Evolutionary conservation across 208 protist genomes (phyloP).

Genomic region (Leishmania tropica): DNA sequence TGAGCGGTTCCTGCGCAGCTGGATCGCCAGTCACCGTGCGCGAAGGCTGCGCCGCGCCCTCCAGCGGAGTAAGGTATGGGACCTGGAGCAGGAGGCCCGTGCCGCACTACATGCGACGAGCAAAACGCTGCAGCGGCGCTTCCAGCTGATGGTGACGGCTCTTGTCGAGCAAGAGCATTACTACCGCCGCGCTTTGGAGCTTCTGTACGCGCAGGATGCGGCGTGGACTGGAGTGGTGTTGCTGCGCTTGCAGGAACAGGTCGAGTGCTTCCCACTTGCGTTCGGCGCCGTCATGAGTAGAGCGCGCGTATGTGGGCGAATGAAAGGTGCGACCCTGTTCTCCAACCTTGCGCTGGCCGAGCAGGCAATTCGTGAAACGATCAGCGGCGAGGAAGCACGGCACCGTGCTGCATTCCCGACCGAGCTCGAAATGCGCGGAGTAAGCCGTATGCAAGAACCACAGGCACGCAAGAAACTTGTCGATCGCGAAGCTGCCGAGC

Average conservation of each 20-base stretch:
- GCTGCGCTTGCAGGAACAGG: constrained; percentile 39
- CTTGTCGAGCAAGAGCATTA: constrained; percentile 34
- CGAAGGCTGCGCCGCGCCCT: constrained; percentile 22
- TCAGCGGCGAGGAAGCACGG: constrained; percentile 22
- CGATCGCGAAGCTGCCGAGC: constrained; percentile 11
- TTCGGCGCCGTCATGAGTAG: constrained; percentile 59
- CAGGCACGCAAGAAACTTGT: constrained; percentile 15
- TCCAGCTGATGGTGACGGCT: constrained; percentile 20
- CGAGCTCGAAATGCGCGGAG: constrained; percentile 5
- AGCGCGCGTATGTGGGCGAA: constrained; percentile 41
- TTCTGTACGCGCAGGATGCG: constrained; percentile 34
- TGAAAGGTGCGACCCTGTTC: constrained; percentile 49
- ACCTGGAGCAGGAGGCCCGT: constrained; percentile 33
- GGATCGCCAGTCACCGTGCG: constrained; percentile 36
- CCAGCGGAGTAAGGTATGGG: constrained; percentile 16
- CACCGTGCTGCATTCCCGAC: constrained; percentile 10
- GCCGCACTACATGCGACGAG: constrained; percentile 33
- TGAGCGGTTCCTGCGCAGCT: constrained; percentile 38
- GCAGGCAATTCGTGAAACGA: constrained; percentile 13
- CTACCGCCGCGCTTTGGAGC: constrained; percentile 45
- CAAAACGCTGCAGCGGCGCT: constrained; percentile 18
- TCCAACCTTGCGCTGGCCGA: constrained; percentile 37
- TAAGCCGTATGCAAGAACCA: constrained; percentile 9
- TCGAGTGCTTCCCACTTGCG: constrained; percentile 50
- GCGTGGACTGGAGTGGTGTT: constrained; percentile 38